Evolutionary conservation across 495 filamentous ascomycete species (phyloP), one percentile per base, ranked within the genome.

Genomic region (Penicillium samsonianum): DNA sequence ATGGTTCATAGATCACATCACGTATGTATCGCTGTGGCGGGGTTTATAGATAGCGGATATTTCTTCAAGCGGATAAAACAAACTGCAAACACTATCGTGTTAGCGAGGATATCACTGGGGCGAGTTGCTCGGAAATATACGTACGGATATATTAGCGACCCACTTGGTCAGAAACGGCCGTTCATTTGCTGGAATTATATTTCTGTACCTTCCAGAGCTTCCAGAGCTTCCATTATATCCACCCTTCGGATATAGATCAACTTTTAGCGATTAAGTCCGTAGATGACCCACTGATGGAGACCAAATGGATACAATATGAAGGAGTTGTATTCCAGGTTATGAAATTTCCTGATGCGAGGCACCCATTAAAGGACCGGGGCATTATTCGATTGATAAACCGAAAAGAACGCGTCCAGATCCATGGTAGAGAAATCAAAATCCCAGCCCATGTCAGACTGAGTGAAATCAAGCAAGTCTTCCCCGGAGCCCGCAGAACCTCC

Each of bases 381-480:
- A 40, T 62, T 65, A 12, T 62, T 53, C 1, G 58, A 57, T 6
- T 67, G 70, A 53, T 74, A 68, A 16, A 73, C 59, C 8, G 74
- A 78, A 46, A 76, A 72, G 44, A 78, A 77, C 0, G 74, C 66
- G 28, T 77, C 75, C 16, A 78, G 55, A 50, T 78, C 76, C 73
- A 78, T 76, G 0, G 74, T 76, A 3, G 76, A 78, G 41, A 78
- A 76, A 46, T 78, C 73, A 59, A 78, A 74, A 45, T 77, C 67
- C 74, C 74, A 78, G 14, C 73, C 73, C 69, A 78, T 76, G 47
- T 78, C 76, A 0, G 72, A 69, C 53, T 74, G 69, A 4, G 74
- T 77, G 25, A 78, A 69, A 53, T 78, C 76, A 3, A 72, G 67
- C 2, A 77, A 58, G 44, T 75, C 73, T 8, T 77, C 72, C 0